Percentiles rank a stretch among this genome's conserved stretches.
These are phyloP conservation scores for Oryza officinalis DNA, from an alignment of 176 grass and related monocot species.

Conservation along the genomic window DNA sequence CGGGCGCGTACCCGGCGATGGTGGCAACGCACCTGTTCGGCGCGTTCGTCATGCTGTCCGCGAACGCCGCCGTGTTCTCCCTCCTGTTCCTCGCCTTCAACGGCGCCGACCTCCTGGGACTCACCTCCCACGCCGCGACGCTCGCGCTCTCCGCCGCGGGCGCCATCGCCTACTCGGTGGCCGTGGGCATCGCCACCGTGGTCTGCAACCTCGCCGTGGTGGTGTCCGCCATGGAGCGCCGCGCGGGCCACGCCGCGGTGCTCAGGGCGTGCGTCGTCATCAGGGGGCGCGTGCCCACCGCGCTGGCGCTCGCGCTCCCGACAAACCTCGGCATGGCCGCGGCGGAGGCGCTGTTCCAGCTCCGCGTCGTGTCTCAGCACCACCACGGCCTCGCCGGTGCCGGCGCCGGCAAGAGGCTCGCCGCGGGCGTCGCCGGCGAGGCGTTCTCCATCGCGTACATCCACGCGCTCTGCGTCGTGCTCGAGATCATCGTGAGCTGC, in stretches of 20 bases:
- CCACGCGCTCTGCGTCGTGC: conserved; percentile 65
- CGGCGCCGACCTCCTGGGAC: conserved; percentile 47
- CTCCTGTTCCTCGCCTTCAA: conserved; percentile 77
- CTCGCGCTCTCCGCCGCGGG: conserved; percentile 66
- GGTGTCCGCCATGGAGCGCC: conserved; percentile 63
- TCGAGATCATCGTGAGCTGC: conserved; percentile 86
- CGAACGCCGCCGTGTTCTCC: conserved; percentile 78
- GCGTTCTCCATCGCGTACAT: conserved; percentile 79
- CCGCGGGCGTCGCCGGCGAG: conserved; percentile 60
- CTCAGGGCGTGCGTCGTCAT: conserved; percentile 68
- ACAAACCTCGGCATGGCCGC: conserved; percentile 67
- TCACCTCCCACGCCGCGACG: conserved; percentile 36
- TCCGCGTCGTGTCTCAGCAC: conserved; percentile 60
- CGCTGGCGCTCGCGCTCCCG: conserved; percentile 69
- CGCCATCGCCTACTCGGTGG: conserved; percentile 64
- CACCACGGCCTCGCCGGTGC: neutral
- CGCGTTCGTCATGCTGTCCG: conserved; percentile 63
- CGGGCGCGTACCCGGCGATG: conserved; percentile 57
- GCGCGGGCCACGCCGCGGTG: conserved; percentile 51
- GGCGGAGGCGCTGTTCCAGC: conserved; percentile 72
- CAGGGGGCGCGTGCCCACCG: conserved; percentile 40
- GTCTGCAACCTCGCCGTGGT: conserved; percentile 76
- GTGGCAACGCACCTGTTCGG: conserved; percentile 59
- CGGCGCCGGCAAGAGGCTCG: conserved; percentile 26
- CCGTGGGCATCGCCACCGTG: conserved; percentile 60